Evolutionary conservation across 805 yeast species (phyloP).

Genomic region (Zygotorulaspora chibaensis): DNA sequence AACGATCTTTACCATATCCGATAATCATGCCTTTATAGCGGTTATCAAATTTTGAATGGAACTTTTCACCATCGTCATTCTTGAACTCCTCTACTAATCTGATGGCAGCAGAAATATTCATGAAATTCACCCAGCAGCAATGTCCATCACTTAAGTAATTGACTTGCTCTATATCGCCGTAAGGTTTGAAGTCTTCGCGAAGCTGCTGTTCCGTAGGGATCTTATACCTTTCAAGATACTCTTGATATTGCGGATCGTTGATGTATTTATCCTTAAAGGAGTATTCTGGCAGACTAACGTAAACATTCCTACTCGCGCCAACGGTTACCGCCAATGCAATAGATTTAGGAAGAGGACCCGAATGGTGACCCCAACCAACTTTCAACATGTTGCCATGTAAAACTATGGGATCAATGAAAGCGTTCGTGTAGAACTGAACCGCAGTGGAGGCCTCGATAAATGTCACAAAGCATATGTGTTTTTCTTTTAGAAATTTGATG

Average conservation of each 20-base stretch:
- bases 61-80: slow-evolving; percentile 29
- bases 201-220: slow-evolving; percentile 48
- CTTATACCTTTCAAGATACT: slow-evolving; percentile 24
- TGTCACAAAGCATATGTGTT: slow-evolving; percentile 62
- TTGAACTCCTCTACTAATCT: slow-evolving; percentile 55
- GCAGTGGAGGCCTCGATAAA: slow-evolving; percentile 64
- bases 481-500: slow-evolving; percentile 48
- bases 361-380: slow-evolving; percentile 68
- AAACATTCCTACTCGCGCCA: slow-evolving; percentile 75
- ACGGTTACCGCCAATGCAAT: slow-evolving; percentile 60
- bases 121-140: slow-evolving; percentile 72
- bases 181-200: slow-evolving; percentile 54
- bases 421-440: slow-evolving; percentile 58
- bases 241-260: slow-evolving; percentile 33
- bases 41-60: slow-evolving; percentile 40
- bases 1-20: slow-evolving; percentile 72
- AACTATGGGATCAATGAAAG: slow-evolving; percentile 53
- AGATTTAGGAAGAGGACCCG: slow-evolving; percentile 56
- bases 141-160: slow-evolving; percentile 64
- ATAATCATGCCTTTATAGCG: slow-evolving; percentile 54
- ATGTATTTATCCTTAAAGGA: slow-evolving; percentile 38
- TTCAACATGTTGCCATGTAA: slow-evolving; percentile 59
- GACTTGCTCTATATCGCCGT: slow-evolving; percentile 74
- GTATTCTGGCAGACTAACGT: slow-evolving; percentile 53
- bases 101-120: slow-evolving; percentile 60